Percentiles rank a stretch among this genome's conserved stretches.
These are phyloP conservation scores for Aspergillus conjunctus DNA, from an alignment of 495 filamentous ascomycete genomes.

Conservation along the genomic window DNA sequence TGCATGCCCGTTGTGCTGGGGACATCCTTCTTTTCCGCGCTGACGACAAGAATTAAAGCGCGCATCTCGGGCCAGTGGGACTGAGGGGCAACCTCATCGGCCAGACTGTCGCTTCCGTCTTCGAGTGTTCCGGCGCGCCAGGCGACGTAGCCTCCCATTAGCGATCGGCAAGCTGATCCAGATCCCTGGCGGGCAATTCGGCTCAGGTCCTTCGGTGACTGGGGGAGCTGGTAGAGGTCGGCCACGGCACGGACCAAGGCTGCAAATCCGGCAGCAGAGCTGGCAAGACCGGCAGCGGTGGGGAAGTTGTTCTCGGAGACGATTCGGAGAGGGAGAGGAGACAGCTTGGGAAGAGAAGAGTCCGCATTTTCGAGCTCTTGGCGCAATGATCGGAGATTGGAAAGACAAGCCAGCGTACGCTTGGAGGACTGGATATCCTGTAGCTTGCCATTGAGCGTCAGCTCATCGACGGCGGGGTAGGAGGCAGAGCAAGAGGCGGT, in stretches of 20 bases:
- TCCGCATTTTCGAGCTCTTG: conserved; percentile 70
- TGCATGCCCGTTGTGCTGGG: conserved; percentile 93
- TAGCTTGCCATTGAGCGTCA: conserved; percentile 78
- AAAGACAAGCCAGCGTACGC: conserved; percentile 88
- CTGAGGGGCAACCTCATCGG: conserved; percentile 81
- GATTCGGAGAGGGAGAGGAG: conserved; percentile 71
- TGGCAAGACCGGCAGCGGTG: conserved; percentile 93
- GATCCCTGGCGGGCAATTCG: conserved; percentile 93
- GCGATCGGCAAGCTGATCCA: conserved; percentile 85
- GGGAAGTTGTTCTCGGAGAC: conserved; percentile 98
- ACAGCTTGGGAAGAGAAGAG: conserved; percentile 74
- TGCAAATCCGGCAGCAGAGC: conserved; percentile 91
- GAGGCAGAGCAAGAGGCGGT: conserved; percentile 85
- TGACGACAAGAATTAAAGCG: conserved; percentile 85
- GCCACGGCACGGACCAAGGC: conserved; percentile 92
- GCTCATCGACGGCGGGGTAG: conserved; percentile 70
- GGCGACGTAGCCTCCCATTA: conserved; percentile 95
- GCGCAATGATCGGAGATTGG: conserved; percentile 76
- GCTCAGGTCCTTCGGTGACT: conserved; percentile 76
- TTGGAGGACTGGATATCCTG: conserved; percentile 81
- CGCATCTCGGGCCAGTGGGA: conserved; percentile 95
- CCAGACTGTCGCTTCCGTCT: conserved; percentile 82
- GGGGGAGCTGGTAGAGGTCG: conserved; percentile 81
- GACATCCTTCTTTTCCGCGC: conserved; percentile 92
- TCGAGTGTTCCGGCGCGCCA: conserved; percentile 74